These are phyloP conservation scores for Malassezia obtusa DNA, from an alignment of 1,284 basidiomycete species.

Conservation along the genomic window DNA sequence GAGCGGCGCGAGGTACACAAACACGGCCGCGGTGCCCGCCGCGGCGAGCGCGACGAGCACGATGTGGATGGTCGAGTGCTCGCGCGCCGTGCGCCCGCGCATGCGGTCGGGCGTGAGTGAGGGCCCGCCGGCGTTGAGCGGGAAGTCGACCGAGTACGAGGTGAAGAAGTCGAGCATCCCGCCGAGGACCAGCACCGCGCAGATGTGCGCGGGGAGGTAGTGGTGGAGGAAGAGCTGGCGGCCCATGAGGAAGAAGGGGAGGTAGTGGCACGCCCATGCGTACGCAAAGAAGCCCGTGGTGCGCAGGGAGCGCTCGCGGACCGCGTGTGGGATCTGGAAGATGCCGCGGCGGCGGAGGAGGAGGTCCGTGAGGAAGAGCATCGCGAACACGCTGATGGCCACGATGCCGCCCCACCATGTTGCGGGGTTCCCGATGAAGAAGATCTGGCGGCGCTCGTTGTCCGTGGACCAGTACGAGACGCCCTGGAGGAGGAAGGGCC, in stretches of 20 bases:
- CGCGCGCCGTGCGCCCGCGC: constrained; percentile 16
- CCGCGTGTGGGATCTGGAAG: constrained; percentile 66
- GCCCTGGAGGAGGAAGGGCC: constrained; percentile 90
- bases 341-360: constrained; percentile 74
- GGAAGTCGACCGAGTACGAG: constrained; percentile 69
- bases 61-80: constrained; percentile 16
- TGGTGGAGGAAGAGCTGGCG: constrained; percentile 87
- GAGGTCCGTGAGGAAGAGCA: constrained; percentile 77
- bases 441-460: constrained; percentile 78
- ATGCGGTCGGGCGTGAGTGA: constrained; percentile 16
- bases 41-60: constrained; percentile 14
- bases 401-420: constrained; percentile 91
- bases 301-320: constrained; percentile 82
- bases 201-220: constrained; percentile 74
- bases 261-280: constrained; percentile 89
- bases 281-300: constrained; percentile 88
- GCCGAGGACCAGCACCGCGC: constrained; percentile 81
- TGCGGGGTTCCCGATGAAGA: constrained; percentile 84
- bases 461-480: constrained; percentile 93
- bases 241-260: constrained; percentile 96
- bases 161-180: constrained; percentile 77
- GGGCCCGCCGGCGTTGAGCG: constrained; percentile 62
- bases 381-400: constrained; percentile 73
- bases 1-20: constrained; percentile 37
- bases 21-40: constrained; percentile 13